Conservation (phyloP, 495 filamentous ascomycete genomes). For the Annulohypoxylon bovei region DNA sequence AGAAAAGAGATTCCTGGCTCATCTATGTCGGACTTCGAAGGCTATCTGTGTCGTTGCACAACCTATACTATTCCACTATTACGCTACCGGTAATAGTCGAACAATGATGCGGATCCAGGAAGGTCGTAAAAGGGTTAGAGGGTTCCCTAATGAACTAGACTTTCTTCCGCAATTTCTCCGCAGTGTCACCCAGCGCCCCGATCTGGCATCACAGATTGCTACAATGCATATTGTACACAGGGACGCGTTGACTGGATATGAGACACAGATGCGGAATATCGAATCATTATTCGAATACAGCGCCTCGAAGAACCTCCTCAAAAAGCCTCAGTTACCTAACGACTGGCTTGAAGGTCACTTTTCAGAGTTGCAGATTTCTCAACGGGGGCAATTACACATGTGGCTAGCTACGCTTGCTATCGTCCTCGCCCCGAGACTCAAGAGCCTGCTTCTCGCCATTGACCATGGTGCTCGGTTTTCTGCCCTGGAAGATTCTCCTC, state of each 20-base stretch:
- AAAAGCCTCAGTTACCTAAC: neutral
- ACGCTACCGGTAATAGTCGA: conserved; percentile 14
- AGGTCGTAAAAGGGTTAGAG: neutral
- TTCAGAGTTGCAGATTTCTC: neutral
- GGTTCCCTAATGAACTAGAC: neutral
- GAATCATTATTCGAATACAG: neutral
- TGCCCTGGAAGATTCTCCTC: conserved; percentile 33
- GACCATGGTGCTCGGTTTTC: conserved; percentile 8
- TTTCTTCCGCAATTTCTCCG: conserved; percentile 1
- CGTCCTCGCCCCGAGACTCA: neutral
- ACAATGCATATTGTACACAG: conserved; percentile 5
- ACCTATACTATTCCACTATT: conserved; percentile 12
- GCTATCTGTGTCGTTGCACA: conserved; percentile 11
- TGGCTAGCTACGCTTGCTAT: conserved; percentile 9
- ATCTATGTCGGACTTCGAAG: conserved; percentile 1
- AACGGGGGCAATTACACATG: neutral
- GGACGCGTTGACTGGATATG: neutral
- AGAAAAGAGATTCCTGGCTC: conserved; percentile 3
- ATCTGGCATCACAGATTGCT: conserved; percentile 1
- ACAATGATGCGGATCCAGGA: neutral
- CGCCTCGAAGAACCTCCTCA: neutral
- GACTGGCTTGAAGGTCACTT: neutral
- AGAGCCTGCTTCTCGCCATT: neutral
- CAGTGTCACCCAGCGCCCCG: neutral
- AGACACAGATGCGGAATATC: neutral